Percentiles rank a stretch among this genome's conserved stretches.
Conservation (phyloP, 805 yeast genomes). For the Cyberlindnera subsufficiens region DNA sequence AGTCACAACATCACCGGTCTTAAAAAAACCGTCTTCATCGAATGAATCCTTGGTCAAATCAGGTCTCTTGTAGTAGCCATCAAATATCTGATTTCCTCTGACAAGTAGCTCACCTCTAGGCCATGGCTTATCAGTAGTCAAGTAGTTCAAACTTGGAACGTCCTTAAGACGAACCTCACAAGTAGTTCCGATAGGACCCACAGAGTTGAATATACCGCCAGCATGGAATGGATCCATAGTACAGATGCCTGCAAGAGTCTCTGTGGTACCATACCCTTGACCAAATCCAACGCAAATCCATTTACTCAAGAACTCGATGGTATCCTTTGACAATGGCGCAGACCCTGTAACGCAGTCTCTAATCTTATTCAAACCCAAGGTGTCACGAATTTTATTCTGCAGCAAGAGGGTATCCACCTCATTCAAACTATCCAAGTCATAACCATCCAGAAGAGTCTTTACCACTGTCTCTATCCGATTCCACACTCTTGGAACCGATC, state of each 20-base stretch:
- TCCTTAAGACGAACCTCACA: conserved; percentile 44
- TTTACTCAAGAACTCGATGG: conserved; percentile 48
- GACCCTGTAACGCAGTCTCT: conserved; percentile 38
- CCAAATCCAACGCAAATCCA: conserved; percentile 37
- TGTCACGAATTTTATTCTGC: conserved; percentile 33
- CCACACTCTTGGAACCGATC: conserved; percentile 51
- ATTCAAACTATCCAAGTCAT: conserved; percentile 1
- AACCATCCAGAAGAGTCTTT: conserved; percentile 14
- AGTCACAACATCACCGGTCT: conserved; percentile 51
- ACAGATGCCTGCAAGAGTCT: conserved; percentile 44
- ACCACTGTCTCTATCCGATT: conserved; percentile 46
- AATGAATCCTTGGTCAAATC: conserved; percentile 41
- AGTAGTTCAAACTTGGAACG: conserved; percentile 41
- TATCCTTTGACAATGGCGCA: conserved; percentile 56
- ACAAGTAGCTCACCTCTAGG: conserved; percentile 51
- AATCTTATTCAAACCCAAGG: conserved; percentile 34
- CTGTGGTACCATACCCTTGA: conserved; percentile 61
- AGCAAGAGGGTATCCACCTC: conserved; percentile 25
- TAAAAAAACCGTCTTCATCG: conserved; percentile 46
- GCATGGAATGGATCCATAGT: conserved; percentile 19
- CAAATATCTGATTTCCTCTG: conserved; percentile 51
- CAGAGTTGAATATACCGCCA: conserved; percentile 16
- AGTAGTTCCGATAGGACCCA: conserved; percentile 36
- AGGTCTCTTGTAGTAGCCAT: conserved; percentile 43
- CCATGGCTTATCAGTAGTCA: conserved; percentile 24